These are phyloP conservation scores for Megacollybia platyphylla DNA, from an alignment of 1,284 basidiomycete species.

Conservation along the genomic window DNA sequence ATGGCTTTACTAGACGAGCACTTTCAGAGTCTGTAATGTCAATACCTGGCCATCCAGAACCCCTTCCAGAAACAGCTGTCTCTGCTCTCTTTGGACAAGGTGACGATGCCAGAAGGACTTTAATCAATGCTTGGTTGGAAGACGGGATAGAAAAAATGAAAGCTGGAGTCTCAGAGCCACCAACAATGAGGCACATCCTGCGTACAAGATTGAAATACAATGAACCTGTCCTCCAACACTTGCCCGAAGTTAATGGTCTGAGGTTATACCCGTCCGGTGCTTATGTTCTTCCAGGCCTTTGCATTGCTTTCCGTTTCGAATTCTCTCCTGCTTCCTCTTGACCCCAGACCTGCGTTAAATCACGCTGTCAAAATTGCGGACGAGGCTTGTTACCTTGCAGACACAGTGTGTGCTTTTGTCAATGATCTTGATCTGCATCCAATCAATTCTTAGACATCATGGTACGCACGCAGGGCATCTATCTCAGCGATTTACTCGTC, in stretches of 20 bases:
- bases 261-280: background rate
- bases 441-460: conserved; percentile 34
- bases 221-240: conserved; percentile 42
- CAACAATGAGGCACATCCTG: conserved; percentile 34
- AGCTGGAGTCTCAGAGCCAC: conserved; percentile 6
- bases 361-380: conserved; percentile 54
- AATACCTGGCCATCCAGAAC: conserved; percentile 31
- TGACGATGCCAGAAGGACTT: conserved; percentile 43
- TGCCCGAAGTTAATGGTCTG: conserved; percentile 45
- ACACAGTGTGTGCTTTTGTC: conserved; percentile 21
- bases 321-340: conserved; percentile 34
- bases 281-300: conserved; percentile 35
- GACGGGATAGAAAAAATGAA: conserved; percentile 46
- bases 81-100: conserved; percentile 63
- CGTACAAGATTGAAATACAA: conserved; percentile 45
- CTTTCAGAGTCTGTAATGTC: conserved; percentile 56
- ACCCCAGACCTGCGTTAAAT: conserved; percentile 41
- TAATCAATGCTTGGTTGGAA: conserved; percentile 62
- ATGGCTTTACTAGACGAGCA: conserved; percentile 63
- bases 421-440: conserved; percentile 1
- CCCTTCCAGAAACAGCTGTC: conserved; percentile 58
- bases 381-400: conserved; percentile 45
- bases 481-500: conserved; percentile 54
- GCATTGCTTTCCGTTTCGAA: conserved; percentile 43
- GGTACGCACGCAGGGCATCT: conserved; percentile 54